Evolutionary conservation across 306 rosid genomes (phyloP).

Genomic region (Prunus fruticosa): DNA sequence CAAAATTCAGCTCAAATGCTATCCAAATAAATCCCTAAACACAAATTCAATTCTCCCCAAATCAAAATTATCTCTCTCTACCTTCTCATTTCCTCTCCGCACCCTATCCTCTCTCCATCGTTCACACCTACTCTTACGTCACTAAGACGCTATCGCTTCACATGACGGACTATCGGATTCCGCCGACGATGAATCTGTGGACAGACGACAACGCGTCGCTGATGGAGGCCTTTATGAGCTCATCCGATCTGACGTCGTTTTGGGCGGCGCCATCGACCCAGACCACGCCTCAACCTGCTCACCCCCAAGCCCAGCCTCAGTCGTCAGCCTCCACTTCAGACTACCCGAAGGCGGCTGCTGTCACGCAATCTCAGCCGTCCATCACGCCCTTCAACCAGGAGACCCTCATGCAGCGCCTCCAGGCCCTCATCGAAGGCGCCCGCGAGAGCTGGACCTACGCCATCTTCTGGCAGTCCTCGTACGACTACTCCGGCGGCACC

Average conservation of each 20-base stretch:
- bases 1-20: constrained; percentile 29
- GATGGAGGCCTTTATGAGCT: constrained; percentile 80
- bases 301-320: constrained; percentile 7
- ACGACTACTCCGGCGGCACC: constrained; percentile 49
- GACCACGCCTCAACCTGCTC: background rate
- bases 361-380: constrained; percentile 24
- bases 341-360: constrained; percentile 18
- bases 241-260: constrained; percentile 74
- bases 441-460: constrained; percentile 85
- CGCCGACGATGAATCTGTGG: constrained; percentile 74
- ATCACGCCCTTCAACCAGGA: constrained; percentile 63
- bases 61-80: background rate
- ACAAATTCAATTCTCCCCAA: background rate
- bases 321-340: constrained; percentile 59
- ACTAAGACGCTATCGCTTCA: constrained; percentile 13
- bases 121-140: background rate
- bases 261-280: constrained; percentile 38
- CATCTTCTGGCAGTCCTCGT: constrained; percentile 91
- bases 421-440: constrained; percentile 71
- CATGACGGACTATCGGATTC: constrained; percentile 53
- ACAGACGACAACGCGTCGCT: constrained; percentile 80
- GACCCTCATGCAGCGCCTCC: constrained; percentile 85
- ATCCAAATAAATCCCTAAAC: constrained; percentile 30
- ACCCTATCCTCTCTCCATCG: no score
- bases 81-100: background rate